Evolutionary conservation across 768 basidiomycete species (phyloP).

Genomic region (Pisolithus orientalis): DNA sequence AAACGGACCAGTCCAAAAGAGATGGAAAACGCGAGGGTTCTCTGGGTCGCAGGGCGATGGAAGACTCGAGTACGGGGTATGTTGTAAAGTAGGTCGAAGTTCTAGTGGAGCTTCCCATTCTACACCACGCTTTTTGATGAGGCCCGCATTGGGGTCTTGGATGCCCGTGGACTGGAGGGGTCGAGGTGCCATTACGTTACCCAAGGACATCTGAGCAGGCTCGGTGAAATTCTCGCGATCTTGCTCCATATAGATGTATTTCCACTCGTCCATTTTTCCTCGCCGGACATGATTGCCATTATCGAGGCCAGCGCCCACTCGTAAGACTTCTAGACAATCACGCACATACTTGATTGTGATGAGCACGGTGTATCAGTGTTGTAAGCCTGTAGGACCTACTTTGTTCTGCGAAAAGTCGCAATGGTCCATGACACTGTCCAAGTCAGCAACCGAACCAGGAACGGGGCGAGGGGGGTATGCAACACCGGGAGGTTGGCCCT

Average conservation of each 20-base stretch:
- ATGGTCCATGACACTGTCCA: constrained; percentile 86
- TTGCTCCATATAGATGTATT: constrained; percentile 80
- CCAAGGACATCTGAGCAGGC: constrained; percentile 25
- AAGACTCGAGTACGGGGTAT: constrained; percentile 53
- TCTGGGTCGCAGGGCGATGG: constrained; percentile 72
- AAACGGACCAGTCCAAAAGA: constrained; percentile 99
- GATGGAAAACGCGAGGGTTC: constrained; percentile 88
- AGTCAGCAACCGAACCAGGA: constrained; percentile 78
- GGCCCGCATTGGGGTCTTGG: constrained; percentile 46
- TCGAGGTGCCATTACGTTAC: constrained; percentile 27
- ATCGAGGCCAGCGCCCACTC: constrained; percentile 87
- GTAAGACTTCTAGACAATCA: constrained; percentile 91
- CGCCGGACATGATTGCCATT: constrained; percentile 69
- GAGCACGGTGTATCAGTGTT: constrained; percentile 3
- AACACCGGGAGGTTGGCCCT: constrained; percentile 51
- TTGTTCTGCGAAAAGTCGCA: constrained; percentile 85
- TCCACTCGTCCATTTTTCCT: constrained; percentile 76
- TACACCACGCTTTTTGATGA: constrained; percentile 51
- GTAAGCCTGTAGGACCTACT: constrained; percentile 30
- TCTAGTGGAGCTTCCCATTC: constrained; percentile 51
- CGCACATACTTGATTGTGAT: constrained; percentile 71
- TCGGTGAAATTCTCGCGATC: constrained; percentile 35
- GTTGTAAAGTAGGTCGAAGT: constrained; percentile 45
- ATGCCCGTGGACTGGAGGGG: constrained; percentile 23
- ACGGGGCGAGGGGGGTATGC: constrained; percentile 87